Evolutionary conservation across 225 moss, liverwort and hornwort species (phyloP).

Genomic region (Climacium dendroides): DNA sequence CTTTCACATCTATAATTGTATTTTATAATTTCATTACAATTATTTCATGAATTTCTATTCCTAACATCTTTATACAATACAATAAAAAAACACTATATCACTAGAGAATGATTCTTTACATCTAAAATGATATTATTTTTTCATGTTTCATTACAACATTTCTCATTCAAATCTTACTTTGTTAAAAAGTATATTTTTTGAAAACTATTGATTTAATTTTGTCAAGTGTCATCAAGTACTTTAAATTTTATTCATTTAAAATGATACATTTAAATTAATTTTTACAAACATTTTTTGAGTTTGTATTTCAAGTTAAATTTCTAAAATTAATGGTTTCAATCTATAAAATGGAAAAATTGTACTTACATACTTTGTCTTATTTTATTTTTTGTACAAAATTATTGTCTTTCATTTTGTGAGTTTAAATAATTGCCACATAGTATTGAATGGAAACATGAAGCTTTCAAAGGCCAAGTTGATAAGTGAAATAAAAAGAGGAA

Average conservation of each 20-base stretch:
- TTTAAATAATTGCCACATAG: not conserved
- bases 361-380: accelerated
- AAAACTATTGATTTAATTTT: not conserved
- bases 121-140: not conserved
- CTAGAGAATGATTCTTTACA: too few relatives aligned
- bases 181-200: too few relatives aligned
- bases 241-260: not conserved
- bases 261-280: not conserved
- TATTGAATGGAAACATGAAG: not conserved
- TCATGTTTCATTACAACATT: not conserved
- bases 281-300: not conserved
- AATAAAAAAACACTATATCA: not conserved
- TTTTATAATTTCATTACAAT: too few relatives aligned
- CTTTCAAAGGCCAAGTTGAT: not conserved
- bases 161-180: not conserved
- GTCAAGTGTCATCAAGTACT: not conserved
- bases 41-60: not conserved
- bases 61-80: too few relatives aligned
- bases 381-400: not conserved
- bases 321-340: not conserved
- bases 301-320: not conserved
- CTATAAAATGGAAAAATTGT: not conserved
- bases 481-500: not conserved
- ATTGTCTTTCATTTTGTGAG: not conserved
- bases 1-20: too few relatives aligned